A percentile compares a stretch with the other conserved stretches of the same genome.
Conservation (phyloP, 179 eudicot species). For the Actinidia chinensis region DNA sequence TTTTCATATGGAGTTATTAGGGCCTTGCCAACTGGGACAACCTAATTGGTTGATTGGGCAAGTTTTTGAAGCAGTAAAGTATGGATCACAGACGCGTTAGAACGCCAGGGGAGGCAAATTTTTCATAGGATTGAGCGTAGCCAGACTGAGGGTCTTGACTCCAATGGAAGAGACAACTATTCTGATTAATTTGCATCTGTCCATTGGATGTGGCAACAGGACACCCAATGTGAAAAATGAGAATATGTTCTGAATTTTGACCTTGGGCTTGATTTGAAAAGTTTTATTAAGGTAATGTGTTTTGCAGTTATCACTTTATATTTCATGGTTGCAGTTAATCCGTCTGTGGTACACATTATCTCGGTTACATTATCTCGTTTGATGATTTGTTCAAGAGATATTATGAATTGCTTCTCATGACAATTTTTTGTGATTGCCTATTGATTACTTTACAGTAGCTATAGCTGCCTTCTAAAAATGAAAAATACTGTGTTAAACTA, state of each 20-base stretch:
- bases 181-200: slow-evolving; percentile 27
- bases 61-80: slow-evolving; percentile 46
- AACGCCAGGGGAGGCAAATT: slow-evolving; percentile 63
- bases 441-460: not conserved
- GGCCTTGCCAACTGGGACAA: too few species aligned
- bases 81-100: slow-evolving; percentile 68
- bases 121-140: slow-evolving; percentile 64
- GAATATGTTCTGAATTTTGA: not conserved
- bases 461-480: not conserved
- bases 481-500: not conserved
- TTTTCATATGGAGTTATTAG: too few species aligned
- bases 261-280: too few species aligned
- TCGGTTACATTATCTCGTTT: too few species aligned
- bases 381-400: too few species aligned
- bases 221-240: not conserved
- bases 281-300: not conserved
- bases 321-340: not conserved
- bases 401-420: too few species aligned
- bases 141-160: slow-evolving; percentile 66
- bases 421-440: too few species aligned
- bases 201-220: slow-evolving; percentile 9
- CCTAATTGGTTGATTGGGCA: slow-evolving; percentile 42
- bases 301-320: not conserved
- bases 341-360: too few species aligned
- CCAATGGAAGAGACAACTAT: slow-evolving; percentile 36